A percentile compares a stretch with the other conserved stretches of the same genome.
Evolutionary conservation across 768 basidiomycete genomes (phyloP).

Genomic region (Leucocoprinus birnbaumii): DNA sequence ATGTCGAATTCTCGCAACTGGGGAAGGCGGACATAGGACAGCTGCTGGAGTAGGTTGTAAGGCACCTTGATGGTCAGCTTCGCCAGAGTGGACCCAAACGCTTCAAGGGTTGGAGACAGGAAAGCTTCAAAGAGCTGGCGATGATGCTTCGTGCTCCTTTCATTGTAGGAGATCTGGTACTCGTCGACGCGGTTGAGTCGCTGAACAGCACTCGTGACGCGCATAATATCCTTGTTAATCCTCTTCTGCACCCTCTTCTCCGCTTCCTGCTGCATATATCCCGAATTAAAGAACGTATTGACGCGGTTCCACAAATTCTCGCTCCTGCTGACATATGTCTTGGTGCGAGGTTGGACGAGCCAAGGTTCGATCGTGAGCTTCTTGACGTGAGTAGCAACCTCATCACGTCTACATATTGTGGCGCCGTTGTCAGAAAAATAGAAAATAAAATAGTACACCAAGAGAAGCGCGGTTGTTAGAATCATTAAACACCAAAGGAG

Average conservation of each 20-base stretch:
- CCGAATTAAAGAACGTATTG: slow-evolving; percentile 25
- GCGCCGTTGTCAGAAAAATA: no score
- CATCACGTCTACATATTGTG: not conserved
- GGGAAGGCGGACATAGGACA: slow-evolving; percentile 31
- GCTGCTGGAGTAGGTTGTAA: slow-evolving; percentile 27
- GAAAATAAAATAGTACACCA: no score
- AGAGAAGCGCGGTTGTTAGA: no score
- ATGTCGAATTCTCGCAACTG: slow-evolving; percentile 33
- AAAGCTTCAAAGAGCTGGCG: slow-evolving; percentile 35
- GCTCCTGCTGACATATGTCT: slow-evolving; percentile 25
- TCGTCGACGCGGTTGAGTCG: slow-evolving; percentile 29
- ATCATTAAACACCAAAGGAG: no score
- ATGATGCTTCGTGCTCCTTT: slow-evolving; percentile 25
- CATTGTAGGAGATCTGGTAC: slow-evolving; percentile 40
- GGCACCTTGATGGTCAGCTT: slow-evolving; percentile 38
- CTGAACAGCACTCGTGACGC: slow-evolving; percentile 29
- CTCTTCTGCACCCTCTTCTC: slow-evolving; percentile 32
- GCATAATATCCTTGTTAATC: slow-evolving; percentile 31
- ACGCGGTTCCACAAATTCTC: slow-evolving; percentile 26
- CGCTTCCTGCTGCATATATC: slow-evolving; percentile 25
- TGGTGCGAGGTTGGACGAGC: slow-evolving; percentile 32
- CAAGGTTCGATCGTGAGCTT: slow-evolving; percentile 32
- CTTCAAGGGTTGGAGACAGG: slow-evolving; percentile 29
- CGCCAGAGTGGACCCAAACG: slow-evolving; percentile 27
- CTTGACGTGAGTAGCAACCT: not conserved